phyloP scores from a whole-genome alignment of 331 rosid genomes.

The Arachis monticola region DNA sequence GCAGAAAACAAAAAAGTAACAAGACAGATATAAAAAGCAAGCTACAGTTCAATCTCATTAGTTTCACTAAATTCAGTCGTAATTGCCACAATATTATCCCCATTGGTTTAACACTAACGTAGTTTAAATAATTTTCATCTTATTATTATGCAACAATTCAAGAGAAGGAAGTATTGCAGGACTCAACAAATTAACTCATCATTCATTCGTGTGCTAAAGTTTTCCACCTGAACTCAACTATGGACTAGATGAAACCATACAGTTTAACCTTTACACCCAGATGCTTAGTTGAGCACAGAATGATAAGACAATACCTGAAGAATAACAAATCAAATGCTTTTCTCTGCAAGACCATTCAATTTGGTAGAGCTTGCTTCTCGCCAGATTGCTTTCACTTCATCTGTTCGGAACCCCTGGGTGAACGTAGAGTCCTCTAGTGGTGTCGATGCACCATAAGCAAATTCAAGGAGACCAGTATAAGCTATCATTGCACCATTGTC shows the following conservation, averaged over 20 bases:
- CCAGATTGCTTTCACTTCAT: constrained; percentile 94
- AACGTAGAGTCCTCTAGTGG: constrained; percentile 77
- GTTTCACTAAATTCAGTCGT: background rate
- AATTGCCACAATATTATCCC: constrained; percentile 3
- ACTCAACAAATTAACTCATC: constrained; percentile 9
- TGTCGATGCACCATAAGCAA: constrained; percentile 67
- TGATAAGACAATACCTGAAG: constrained; percentile 29
- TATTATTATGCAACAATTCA: constrained; percentile 1
- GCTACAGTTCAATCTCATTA: background rate
- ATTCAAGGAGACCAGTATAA: constrained; percentile 91
- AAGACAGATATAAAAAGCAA: background rate
- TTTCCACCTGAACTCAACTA: constrained; percentile 17
- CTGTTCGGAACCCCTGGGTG: constrained; percentile 91
- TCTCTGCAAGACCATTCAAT: constrained; percentile 34
- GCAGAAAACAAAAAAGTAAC: constrained; percentile 24
- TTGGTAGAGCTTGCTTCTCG: constrained; percentile 53
- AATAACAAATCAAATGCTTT: constrained; percentile 40
- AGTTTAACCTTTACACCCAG: background rate
- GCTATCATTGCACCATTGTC: constrained; percentile 99
- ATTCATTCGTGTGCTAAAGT: background rate
- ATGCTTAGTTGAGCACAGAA: constrained; percentile 5
- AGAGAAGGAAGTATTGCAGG: background rate
- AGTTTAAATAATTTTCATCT: background rate
- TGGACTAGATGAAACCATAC: background rate
- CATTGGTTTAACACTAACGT: background rate